Conservation (phyloP, 2,329 filamentous ascomycete species). For the Hypoxylon sp. region DNA sequence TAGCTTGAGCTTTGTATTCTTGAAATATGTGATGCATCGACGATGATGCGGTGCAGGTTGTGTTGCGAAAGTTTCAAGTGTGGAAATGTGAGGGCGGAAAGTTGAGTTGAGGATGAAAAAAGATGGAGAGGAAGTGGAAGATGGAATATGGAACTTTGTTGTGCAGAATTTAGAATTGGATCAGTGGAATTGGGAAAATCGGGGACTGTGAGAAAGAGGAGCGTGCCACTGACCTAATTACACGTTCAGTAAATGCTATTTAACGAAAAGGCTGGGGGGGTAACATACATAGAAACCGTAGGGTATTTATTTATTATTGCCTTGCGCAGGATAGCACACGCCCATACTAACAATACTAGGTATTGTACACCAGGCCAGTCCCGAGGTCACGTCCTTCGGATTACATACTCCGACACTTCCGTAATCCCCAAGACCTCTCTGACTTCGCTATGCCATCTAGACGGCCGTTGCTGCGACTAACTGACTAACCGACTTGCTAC, state of each 20-base stretch:
- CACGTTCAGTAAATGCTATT: conserved; percentile 39
- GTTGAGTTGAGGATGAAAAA: not conserved
- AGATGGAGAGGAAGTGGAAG: conserved; percentile 5
- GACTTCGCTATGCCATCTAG: conserved; percentile 41
- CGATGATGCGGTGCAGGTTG: conserved; percentile 3
- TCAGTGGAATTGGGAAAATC: conserved; percentile 29
- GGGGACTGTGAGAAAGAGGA: conserved; percentile 27
- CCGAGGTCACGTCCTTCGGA: conserved; percentile 41
- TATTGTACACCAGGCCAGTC: conserved; percentile 32
- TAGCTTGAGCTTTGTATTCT: not conserved
- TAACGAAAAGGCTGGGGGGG: conserved; percentile 33
- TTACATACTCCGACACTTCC: conserved; percentile 46
- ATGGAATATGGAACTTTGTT: conserved; percentile 11
- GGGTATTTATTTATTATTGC: conserved; percentile 24
- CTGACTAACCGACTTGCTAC: conserved; percentile 12
- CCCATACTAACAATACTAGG: conserved; percentile 15
- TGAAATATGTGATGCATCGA: not conserved
- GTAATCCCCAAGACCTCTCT: conserved; percentile 34
- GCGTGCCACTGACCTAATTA: conserved; percentile 40
- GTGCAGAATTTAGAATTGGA: conserved; percentile 13
- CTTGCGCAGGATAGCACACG: conserved; percentile 15
- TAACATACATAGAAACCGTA: too few species aligned
- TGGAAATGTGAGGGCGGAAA: conserved; percentile 4
- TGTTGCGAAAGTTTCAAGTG: not conserved
- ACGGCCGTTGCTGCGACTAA: conserved; percentile 20